phyloP scores from a whole-genome alignment of 1,284 basidiomycete species.

The Marasmius tenuissimus region DNA sequence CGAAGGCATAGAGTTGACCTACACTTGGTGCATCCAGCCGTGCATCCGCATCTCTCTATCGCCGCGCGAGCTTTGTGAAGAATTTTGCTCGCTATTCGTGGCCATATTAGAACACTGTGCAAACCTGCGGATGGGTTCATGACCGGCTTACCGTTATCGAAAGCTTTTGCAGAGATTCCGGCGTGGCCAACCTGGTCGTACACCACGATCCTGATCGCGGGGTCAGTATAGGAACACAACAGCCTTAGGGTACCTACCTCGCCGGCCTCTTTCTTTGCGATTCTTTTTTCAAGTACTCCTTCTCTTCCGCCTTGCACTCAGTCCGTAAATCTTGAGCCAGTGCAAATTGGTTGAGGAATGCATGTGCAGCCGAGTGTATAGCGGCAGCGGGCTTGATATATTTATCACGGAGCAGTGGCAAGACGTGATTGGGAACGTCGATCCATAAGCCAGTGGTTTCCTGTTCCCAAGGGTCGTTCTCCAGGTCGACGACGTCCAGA shows the following conservation, averaged over 20 bases:
- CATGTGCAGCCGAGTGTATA: slow-evolving; percentile 86
- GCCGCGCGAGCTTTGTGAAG: slow-evolving; percentile 62
- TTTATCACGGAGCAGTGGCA: slow-evolving; percentile 56
- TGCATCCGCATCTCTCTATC: slow-evolving; percentile 71
- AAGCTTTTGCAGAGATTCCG: slow-evolving; percentile 77
- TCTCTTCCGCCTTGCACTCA: slow-evolving; percentile 82
- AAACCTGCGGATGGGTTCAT: background rate
- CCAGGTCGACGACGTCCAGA: slow-evolving; percentile 78
- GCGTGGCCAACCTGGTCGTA: slow-evolving; percentile 77
- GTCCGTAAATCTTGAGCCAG: slow-evolving; percentile 76
- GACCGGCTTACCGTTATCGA: slow-evolving; percentile 67
- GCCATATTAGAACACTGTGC: slow-evolving; percentile 6
- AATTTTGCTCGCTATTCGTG: slow-evolving; percentile 54
- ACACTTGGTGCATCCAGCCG: slow-evolving; percentile 76
- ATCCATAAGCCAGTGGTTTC: slow-evolving; percentile 85
- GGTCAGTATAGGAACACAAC: background rate
- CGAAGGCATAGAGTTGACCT: slow-evolving; percentile 23
- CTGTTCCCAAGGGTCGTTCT: slow-evolving; percentile 78
- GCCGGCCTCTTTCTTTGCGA: slow-evolving; percentile 76
- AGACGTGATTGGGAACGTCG: slow-evolving; percentile 64
- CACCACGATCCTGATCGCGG: slow-evolving; percentile 66
- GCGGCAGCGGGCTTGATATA: slow-evolving; percentile 71
- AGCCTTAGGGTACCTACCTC: slow-evolving; percentile 39
- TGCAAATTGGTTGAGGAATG: slow-evolving; percentile 77
- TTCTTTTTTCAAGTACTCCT: slow-evolving; percentile 64